Percentiles rank a stretch among this genome's conserved stretches.
Conservation (phyloP, 768 basidiomycete genomes). For the Rhizopogon sp. region DNA sequence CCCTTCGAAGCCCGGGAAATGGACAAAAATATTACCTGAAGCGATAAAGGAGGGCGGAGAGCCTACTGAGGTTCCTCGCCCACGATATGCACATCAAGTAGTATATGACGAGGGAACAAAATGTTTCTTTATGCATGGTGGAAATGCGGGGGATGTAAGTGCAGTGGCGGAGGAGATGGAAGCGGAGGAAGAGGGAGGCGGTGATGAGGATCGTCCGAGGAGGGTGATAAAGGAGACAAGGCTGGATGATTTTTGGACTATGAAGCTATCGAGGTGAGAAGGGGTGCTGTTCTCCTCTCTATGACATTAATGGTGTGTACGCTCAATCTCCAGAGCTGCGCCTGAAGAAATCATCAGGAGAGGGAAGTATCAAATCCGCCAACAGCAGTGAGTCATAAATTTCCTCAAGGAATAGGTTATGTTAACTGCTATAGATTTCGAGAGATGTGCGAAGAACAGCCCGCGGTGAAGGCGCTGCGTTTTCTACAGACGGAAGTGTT, state of each 20-base stretch:
- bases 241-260: conserved; percentile 77
- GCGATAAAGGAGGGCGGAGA: conserved; percentile 9
- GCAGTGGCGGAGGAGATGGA: conserved; percentile 12
- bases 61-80: conserved; percentile 38
- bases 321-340: conserved; percentile 40
- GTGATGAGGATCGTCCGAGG: conserved; percentile 4
- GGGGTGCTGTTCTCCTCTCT: neutral
- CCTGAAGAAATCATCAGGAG: conserved; percentile 60
- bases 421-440: conserved; percentile 49
- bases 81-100: conserved; percentile 77
- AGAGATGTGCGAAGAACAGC: conserved; percentile 69
- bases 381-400: conserved; percentile 56
- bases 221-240: conserved; percentile 34
- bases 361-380: conserved; percentile 58
- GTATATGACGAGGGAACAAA: conserved; percentile 60
- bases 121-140: conserved; percentile 68
- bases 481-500: conserved; percentile 72
- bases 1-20: conserved; percentile 50
- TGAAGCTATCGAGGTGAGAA: conserved; percentile 59
- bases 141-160: conserved; percentile 52
- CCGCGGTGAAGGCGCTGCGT: conserved; percentile 55
- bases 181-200: conserved; percentile 15
- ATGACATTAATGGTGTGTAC: neutral
- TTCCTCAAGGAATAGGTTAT: neutral
- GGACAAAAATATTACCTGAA: conserved; percentile 53